Evolutionary conservation across 2,329 filamentous ascomycete genomes (phyloP).

Genomic region (Epichloe uncinata): DNA sequence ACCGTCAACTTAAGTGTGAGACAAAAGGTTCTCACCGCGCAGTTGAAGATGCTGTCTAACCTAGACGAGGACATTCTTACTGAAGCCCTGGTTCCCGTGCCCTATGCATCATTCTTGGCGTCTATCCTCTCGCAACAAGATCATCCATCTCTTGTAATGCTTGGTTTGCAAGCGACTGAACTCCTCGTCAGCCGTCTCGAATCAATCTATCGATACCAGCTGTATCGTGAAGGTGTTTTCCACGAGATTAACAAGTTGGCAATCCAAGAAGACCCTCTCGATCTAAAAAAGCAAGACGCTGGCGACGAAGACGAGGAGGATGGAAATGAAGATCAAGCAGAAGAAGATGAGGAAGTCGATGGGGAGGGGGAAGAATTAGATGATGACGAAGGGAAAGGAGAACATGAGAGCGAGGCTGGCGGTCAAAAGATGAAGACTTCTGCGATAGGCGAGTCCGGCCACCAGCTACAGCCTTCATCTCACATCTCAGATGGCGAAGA

Average conservation of each 20-base stretch:
- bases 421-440: constrained; percentile 15
- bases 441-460: not conserved
- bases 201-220: constrained; percentile 84
- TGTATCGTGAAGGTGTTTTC: constrained; percentile 93
- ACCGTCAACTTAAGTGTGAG: constrained; percentile 92
- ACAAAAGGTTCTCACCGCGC: constrained; percentile 89
- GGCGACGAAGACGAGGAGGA: constrained; percentile 9
- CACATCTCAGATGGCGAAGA: constrained; percentile 6
- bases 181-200: constrained; percentile 74
- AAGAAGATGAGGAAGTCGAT: constrained; percentile 8
- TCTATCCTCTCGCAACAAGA: constrained; percentile 94
- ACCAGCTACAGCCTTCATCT: not conserved
- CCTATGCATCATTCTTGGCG: constrained; percentile 90
- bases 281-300: constrained; percentile 1
- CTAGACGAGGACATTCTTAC: constrained; percentile 74
- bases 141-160: constrained; percentile 73
- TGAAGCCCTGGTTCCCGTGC: constrained; percentile 74
- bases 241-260: constrained; percentile 78
- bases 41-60: constrained; percentile 95
- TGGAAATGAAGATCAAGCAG: constrained; percentile 13
- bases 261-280: constrained; percentile 25
- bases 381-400: not conserved
- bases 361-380: not conserved
- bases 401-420: not conserved
- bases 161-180: constrained; percentile 79